Conservation (phyloP, 441 rosid species). For the Mallotus japonicus region DNA sequence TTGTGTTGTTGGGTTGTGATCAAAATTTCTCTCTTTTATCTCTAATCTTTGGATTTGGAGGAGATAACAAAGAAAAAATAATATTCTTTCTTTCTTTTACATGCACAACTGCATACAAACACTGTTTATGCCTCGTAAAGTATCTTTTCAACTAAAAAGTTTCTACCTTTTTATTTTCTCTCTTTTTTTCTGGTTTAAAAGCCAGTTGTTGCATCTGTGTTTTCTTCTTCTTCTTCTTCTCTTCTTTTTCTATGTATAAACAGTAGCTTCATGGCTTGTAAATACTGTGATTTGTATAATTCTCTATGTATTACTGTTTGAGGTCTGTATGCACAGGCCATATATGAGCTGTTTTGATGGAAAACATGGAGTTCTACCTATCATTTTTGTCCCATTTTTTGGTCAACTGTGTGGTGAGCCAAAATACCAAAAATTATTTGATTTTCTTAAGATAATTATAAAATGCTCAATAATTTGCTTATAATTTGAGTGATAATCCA, state of each 20-base stretch:
- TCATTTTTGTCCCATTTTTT: background rate
- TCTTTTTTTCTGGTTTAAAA: background rate
- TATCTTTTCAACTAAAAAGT: background rate
- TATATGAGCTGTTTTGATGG: background rate
- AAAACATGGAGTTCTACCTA: background rate
- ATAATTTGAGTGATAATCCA: too few species aligned
- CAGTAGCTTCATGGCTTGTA: background rate
- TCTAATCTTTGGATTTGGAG: slow-evolving; percentile 26
- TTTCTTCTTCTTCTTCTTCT: background rate
- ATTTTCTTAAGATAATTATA: too few species aligned
- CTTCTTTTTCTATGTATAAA: background rate
- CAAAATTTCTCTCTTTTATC: background rate
- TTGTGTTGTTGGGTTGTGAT: slow-evolving; percentile 12
- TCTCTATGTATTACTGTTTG: background rate
- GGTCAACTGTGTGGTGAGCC: slow-evolving; percentile 1
- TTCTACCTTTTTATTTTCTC: background rate
- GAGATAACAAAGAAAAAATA: slow-evolving; percentile 27
- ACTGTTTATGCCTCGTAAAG: background rate
- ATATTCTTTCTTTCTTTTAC: background rate
- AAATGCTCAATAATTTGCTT: too few species aligned
- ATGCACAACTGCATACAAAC: background rate
- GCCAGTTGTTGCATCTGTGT: background rate
- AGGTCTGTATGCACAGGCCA: background rate
- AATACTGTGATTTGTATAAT: background rate
- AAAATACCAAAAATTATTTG: background rate